A percentile compares a stretch with the other conserved stretches of the same genome.
phyloP scores from a whole-genome alignment of 1,284 basidiomycete species.

The Sutorius eximius region DNA sequence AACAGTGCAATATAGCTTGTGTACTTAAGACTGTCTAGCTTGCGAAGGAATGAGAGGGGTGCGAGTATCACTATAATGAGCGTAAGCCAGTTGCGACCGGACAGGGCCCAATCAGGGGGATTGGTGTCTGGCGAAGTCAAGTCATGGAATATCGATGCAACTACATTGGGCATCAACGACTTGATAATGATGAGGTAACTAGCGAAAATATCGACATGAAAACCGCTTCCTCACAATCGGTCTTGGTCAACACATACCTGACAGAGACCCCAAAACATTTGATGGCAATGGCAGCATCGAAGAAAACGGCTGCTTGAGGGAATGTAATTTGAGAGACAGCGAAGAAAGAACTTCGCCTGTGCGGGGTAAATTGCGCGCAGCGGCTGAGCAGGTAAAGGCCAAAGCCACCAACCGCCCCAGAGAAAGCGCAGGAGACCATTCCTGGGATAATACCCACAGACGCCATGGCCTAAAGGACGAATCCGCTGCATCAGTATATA shows the following conservation, averaged over 20 bases:
- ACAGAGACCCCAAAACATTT: constrained; percentile 98
- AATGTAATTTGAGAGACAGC: constrained; percentile 85
- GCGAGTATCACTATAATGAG: constrained; percentile 81
- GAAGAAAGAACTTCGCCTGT: constrained; percentile 84
- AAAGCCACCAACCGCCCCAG: constrained; percentile 77
- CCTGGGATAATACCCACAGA: constrained; percentile 86
- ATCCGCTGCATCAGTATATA: not conserved
- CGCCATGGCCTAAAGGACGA: constrained; percentile 69
- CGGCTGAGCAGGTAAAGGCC: constrained; percentile 89
- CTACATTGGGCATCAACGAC: constrained; percentile 92
- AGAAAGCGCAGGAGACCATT: constrained; percentile 85
- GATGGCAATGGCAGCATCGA: constrained; percentile 92
- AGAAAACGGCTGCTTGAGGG: constrained; percentile 79
- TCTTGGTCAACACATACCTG: constrained; percentile 50
- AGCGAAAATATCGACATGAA: not conserved
- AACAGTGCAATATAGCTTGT: constrained; percentile 87
- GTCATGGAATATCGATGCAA: constrained; percentile 78
- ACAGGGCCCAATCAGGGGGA: constrained; percentile 73
- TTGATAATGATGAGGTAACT: constrained; percentile 95
- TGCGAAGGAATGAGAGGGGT: constrained; percentile 86
- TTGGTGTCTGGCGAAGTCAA: constrained; percentile 62
- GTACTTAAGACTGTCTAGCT: constrained; percentile 79
- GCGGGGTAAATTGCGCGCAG: constrained; percentile 79
- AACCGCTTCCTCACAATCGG: not conserved
- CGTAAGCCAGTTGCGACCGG: constrained; percentile 82